These are phyloP conservation scores for Myotisia sp. DNA, from an alignment of 2,329 filamentous ascomycete species.

Conservation along the genomic window DNA sequence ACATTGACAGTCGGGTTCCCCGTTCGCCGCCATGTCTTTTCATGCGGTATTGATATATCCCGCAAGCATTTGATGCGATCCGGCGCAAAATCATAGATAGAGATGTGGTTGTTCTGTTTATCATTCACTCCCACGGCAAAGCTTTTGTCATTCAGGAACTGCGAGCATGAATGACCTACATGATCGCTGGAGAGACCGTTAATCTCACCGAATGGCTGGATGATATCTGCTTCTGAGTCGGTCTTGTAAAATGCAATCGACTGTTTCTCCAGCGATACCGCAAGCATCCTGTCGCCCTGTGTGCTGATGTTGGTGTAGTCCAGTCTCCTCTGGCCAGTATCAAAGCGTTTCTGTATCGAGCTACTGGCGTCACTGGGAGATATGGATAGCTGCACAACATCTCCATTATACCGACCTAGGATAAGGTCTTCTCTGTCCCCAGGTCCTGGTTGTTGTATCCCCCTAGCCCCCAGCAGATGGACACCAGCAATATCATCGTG, in stretches of 20 bases:
- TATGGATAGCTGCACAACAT: conserved; percentile 31
- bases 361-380: conserved; percentile 18
- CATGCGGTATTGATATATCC: conserved; percentile 27
- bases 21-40: no score
- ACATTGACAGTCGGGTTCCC: conserved; percentile 21
- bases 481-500: conserved; percentile 46
- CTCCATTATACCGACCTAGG: conserved; percentile 43
- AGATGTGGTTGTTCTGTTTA: conserved; percentile 31
- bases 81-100: conserved; percentile 38
- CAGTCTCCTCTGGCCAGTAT: conserved; percentile 32
- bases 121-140: conserved; percentile 39
- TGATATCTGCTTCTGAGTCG: conserved; percentile 18
- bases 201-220: conserved; percentile 25
- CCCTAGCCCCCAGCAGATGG: conserved; percentile 37
- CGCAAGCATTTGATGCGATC: conserved; percentile 28
- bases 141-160: conserved; percentile 36
- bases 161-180: conserved; percentile 35
- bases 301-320: conserved; percentile 36
- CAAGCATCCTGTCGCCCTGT: conserved; percentile 32
- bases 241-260: conserved; percentile 36
- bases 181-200: conserved; percentile 18
- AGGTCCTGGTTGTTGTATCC: conserved; percentile 21
- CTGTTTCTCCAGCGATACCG: conserved; percentile 37
- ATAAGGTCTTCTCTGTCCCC: conserved; percentile 35
- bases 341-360: conserved; percentile 27